Conservation (phyloP, 2,329 filamentous ascomycete genomes). For the Lachnellula hyalina region DNA sequence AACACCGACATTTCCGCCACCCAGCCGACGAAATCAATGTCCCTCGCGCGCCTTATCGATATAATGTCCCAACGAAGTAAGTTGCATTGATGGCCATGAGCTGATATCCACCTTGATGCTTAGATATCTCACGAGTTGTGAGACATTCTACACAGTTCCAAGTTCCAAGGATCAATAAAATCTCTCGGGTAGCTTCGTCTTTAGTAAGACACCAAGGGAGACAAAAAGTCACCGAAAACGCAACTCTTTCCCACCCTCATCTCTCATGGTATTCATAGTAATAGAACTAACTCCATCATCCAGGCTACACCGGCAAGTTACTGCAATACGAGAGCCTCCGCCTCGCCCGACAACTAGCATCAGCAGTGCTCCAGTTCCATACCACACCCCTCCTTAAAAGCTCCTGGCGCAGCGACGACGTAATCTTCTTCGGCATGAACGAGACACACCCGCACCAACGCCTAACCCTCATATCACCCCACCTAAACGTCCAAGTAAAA, state of each 20-base stretch:
- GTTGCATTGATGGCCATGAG: too few relatives aligned
- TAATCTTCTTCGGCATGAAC: constrained; percentile 10
- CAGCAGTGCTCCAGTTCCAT: constrained; percentile 13
- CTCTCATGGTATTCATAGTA: neutral
- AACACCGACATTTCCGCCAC: neutral
- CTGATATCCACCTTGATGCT: too few relatives aligned
- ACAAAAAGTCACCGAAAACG: too few relatives aligned
- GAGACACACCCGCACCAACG: neutral
- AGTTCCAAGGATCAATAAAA: too few relatives aligned
- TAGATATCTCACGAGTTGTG: too few relatives aligned
- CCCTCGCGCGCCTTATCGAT: constrained; percentile 5
- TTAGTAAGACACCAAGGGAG: too few relatives aligned
- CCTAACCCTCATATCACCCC: neutral
- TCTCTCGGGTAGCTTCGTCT: too few relatives aligned
- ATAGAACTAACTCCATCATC: neutral
- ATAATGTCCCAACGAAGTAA: neutral
- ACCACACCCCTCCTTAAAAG: constrained; percentile 10
- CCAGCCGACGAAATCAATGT: neutral
- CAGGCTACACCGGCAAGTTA: constrained; percentile 1
- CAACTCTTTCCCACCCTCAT: neutral
- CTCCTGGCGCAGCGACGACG: constrained; percentile 9
- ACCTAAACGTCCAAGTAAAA: constrained; percentile 5
- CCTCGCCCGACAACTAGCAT: constrained; percentile 11
- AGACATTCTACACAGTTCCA: too few relatives aligned
- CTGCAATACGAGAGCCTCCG: constrained; percentile 11